Base-by-base conservation (phyloP, 139 green algal species). In the Auxenochlorella protothecoides region DNA sequence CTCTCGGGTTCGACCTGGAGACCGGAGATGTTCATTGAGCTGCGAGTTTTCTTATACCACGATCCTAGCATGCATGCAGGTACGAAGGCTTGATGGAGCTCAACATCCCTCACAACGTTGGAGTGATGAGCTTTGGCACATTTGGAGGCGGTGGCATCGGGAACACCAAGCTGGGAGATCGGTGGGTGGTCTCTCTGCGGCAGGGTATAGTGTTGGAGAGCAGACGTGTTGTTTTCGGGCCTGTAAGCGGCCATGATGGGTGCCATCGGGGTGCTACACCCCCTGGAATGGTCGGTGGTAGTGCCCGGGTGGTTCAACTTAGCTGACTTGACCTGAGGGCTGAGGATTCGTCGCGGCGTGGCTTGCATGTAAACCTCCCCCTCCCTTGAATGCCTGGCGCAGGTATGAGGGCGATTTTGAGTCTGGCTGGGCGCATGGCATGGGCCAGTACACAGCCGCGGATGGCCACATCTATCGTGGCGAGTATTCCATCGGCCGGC, bases 321-420 rank as follows among this genome's bases (percentile, higher is more conserved):
- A 44, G 27, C 27, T 44, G 27, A 44, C 27, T 44, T 0, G 27
- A 44, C 27, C 27, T 44, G 27, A 44, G 27, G 27, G 27, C 27
- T 44, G 27, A 44, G 27, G 27, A 44, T 44, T 44, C 27, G 27
- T 44, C 27, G 27, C 27, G 27, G 27, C 27, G 27, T 44, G 27
- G 27, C 8, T 15, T 5, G 57, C 69, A 59, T 67, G 59, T 16
- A 66, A 56, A 2, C 8, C 15, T n/a, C 15, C 15, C 6, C 6
- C 54, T 63, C 14, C 63, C 9, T 6, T 75, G 55, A 14, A 65
- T 66, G 14, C 13, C 14, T 15, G 6, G n/a, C 13, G 55, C 83
- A 93, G 84, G 77, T 96, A 92, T 72, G 91, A 96, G 75, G 91
- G 89, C 53, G 89, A 96, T 79, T 95, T 97, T 70, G 68, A 91